phyloP scores from a whole-genome alignment of 176 grass and related monocot genomes.

The Aegilops umbellulata region DNA sequence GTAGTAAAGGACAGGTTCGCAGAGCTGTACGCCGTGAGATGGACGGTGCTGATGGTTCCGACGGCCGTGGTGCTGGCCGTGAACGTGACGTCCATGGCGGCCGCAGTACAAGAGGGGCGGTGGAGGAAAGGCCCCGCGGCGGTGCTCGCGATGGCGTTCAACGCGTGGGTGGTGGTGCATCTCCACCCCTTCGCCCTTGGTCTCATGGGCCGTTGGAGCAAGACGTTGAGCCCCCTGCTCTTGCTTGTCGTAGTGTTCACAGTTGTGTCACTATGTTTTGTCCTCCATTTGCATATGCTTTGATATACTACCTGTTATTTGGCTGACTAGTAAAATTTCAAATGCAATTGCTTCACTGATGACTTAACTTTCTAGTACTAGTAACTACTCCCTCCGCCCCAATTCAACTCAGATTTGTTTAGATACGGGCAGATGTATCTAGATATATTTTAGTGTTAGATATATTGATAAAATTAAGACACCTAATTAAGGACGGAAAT shows the following conservation, averaged over 20 bases:
- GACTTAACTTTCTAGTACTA: too few species aligned
- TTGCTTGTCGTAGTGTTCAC: background rate
- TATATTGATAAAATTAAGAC: too few species aligned
- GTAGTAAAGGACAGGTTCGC: background rate
- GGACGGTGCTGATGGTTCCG: constrained; percentile 28
- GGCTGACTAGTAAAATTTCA: too few species aligned
- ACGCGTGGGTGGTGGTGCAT: constrained; percentile 23
- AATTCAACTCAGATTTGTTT: too few species aligned
- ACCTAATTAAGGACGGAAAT: too few species aligned
- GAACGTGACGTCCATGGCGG: constrained; percentile 17
- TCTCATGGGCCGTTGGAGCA: constrained; percentile 7
- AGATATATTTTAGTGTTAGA: too few species aligned
- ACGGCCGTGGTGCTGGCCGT: background rate
- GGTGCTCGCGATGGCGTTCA: constrained; percentile 5
- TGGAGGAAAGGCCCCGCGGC: background rate
- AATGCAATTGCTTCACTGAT: too few species aligned
- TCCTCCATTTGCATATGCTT: background rate
- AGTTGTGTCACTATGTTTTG: background rate
- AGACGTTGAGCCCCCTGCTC: background rate
- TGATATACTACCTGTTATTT: too few species aligned
- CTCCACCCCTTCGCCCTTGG: constrained; percentile 24
- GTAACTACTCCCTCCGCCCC: too few species aligned
- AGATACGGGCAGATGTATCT: too few species aligned
- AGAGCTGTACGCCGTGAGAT: constrained; percentile 31
- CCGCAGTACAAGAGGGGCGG: background rate